Evolutionary conservation across 2,329 filamentous ascomycete genomes (phyloP), one percentile per base, ranked within the genome.

Genomic region (Phialophora expanda): DNA sequence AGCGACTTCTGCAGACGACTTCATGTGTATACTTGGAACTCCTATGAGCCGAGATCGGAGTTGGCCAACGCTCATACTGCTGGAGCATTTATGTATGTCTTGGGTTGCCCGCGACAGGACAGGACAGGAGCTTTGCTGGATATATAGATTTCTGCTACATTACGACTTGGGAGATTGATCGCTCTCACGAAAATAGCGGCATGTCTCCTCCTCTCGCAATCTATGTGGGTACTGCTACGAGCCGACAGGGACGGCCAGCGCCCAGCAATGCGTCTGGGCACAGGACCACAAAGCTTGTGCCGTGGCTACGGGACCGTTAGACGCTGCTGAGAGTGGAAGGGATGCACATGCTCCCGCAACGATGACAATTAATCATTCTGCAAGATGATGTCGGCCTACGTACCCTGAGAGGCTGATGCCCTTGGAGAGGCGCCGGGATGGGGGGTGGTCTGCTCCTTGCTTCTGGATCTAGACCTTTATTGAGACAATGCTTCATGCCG

Each of bases 21-120:
- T 61, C 46, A 53, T 61, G 58, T 61, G 58, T 61, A 54, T 61
- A 53, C 46, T 61, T 53, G 48, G 50, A 30, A 61, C 17, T 8
- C 22, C 28, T 61, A 53, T 32, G 48, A 22, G 24, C 24, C n/a
- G 53, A 34, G 48, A 32, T 20, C 17, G 24, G 53, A 55, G 17
- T n/a, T 55, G 28, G 24, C n/a, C n/a, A n/a, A n/a, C n/a, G n/a
- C 26, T 55, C n/a, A 55, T 22, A 22, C 24, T n/a, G 53, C 28
- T 20, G 28, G 53, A 11, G 11, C 4, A 30, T 28, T 30, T 8
- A 44, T 44, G 38, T n/a, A 44, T 30, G n/a, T 55, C 12, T 30
- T 55, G 28, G 28, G 28, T 34, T 34, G 53, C 28, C 53, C 28
- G 20, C 53, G 24, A 55, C n/a, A 55, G 28, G 24, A 55, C n/a